Evolutionary conservation across 371 early-diverging fungal species (phyloP).

Genomic region (Smittium culicis): DNA sequence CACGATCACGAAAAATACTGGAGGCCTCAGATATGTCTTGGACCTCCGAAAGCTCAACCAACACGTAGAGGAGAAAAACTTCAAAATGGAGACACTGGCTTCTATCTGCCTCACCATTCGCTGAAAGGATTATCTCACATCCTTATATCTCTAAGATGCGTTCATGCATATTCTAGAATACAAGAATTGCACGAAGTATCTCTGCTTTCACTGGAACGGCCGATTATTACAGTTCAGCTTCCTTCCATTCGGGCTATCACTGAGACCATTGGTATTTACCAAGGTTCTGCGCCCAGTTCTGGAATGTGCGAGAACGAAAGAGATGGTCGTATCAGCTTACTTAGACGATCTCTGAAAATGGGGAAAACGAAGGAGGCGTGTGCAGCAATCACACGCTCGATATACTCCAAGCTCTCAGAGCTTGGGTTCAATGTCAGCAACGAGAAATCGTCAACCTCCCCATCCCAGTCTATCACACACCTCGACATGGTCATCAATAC

Average conservation of each 20-base stretch:
- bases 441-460: slow-evolving; percentile 20
- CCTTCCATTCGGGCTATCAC: slow-evolving; percentile 33
- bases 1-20: not conserved
- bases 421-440: slow-evolving; percentile 26
- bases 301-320: slow-evolving; percentile 21
- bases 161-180: slow-evolving; percentile 31
- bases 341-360: slow-evolving; percentile 28
- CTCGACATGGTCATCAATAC: slow-evolving; percentile 29
- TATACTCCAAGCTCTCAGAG: slow-evolving; percentile 18
- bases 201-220: slow-evolving; percentile 35
- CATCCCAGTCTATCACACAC: slow-evolving; percentile 27
- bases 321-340: slow-evolving; percentile 26
- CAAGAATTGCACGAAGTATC: slow-evolving; percentile 20
- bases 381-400: slow-evolving; percentile 12
- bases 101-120: slow-evolving; percentile 20
- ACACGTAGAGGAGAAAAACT: slow-evolving; percentile 20
- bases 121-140: slow-evolving; percentile 21
- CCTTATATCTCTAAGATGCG: slow-evolving; percentile 27
- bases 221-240: slow-evolving; percentile 33
- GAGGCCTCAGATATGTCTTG: slow-evolving; percentile 18
- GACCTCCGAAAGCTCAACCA: slow-evolving; percentile 26
- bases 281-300: slow-evolving; percentile 30
- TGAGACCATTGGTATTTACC: slow-evolving; percentile 33
- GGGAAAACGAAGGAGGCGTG: slow-evolving; percentile 4
- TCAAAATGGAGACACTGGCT: slow-evolving; percentile 23